Evolutionary conservation across 805 yeast species (phyloP).

Genomic region (Cyberlindnera bimundalis): DNA sequence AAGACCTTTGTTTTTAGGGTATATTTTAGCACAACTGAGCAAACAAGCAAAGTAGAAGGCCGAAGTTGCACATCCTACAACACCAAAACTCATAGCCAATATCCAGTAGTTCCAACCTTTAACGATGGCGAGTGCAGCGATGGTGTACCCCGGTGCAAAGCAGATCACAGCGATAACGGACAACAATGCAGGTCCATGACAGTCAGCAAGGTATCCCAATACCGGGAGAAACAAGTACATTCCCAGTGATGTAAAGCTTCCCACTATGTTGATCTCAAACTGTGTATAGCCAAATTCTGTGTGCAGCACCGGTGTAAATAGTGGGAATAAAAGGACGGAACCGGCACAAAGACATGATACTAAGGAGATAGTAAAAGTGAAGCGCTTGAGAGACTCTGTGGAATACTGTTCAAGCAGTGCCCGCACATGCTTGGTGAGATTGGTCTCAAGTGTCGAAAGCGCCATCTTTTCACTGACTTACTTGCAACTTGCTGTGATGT

Average conservation of each 20-base stretch:
- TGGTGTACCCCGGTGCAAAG: constrained; percentile 66
- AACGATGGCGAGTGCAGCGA: constrained; percentile 39
- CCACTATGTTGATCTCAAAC: constrained; percentile 65
- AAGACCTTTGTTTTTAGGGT: constrained; percentile 69
- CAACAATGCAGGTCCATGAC: constrained; percentile 76
- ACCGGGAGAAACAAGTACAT: constrained; percentile 82
- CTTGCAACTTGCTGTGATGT: no score
- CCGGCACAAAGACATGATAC: constrained; percentile 74
- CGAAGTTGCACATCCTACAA: constrained; percentile 71
- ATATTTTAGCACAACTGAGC: constrained; percentile 82
- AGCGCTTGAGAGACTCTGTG: constrained; percentile 35
- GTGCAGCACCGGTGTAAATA: constrained; percentile 71
- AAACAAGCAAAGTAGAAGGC: constrained; percentile 67
- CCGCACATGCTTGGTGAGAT: constrained; percentile 44
- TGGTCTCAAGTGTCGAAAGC: constrained; percentile 34
- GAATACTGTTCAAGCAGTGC: constrained; percentile 40
- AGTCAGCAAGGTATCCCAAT: constrained; percentile 77
- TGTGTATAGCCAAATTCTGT: constrained; percentile 57
- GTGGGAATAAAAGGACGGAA: constrained; percentile 75
- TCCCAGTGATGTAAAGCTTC: constrained; percentile 73
- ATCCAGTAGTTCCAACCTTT: constrained; percentile 29
- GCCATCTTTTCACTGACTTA: constrained; percentile 23
- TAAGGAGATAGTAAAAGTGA: constrained; percentile 57
- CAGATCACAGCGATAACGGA: constrained; percentile 57
- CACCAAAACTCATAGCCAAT: constrained; percentile 48